Evolutionary conservation across 768 basidiomycete species (phyloP), one percentile per base, ranked within the genome.

Genomic region (Fomitopsis serialis): DNA sequence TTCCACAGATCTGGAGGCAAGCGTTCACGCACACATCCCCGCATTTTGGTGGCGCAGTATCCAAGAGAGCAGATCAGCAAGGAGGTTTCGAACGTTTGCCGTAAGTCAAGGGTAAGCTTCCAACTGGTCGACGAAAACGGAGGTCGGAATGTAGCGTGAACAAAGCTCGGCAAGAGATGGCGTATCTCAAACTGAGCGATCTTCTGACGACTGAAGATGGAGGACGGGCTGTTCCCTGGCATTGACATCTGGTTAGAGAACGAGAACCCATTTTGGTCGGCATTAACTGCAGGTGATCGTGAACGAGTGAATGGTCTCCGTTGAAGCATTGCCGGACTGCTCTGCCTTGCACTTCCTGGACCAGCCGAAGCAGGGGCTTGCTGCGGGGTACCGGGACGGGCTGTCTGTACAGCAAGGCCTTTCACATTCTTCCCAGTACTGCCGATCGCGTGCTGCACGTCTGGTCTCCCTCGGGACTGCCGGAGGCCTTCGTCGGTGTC

Each of bases 221-320:
- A 71, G 5, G 82, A 76, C 0, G 76, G 82, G 22, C 49, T 65
- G 13, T 67, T 59, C 51, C 67, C 54, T 46, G 70, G 54, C 56
- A 72, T 68, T 57, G 70, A 60, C 34, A 48, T 35, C 36, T 70
- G 64, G 13, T 69, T 66, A 37, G 75, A 78, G 8, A 70, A 45
- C 68, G 61, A 44, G 63, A 63, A 23, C 64, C 64, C 3, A 43
- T 27, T 13, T 40, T 65, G 60, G 40, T 72, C 37, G 15, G 37
- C 70, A 13, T 57, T 54, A 13, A 80, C 64, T 11, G 74, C 78
- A 40, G 88, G 87, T 1, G 88, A 89, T 21, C 81, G 80, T 7
- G 88, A 89, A n/a, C 87, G 83, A 35, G 86, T 81, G 61, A 89
- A 87, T 1, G 80, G 48, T 76, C 74, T 48, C 64, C 71, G 46